A percentile compares a stretch with the other conserved stretches of the same genome.
These are phyloP conservation scores for Coemansia sp. DNA, from an alignment of 192 early-diverging fungal species.

Conservation along the genomic window DNA sequence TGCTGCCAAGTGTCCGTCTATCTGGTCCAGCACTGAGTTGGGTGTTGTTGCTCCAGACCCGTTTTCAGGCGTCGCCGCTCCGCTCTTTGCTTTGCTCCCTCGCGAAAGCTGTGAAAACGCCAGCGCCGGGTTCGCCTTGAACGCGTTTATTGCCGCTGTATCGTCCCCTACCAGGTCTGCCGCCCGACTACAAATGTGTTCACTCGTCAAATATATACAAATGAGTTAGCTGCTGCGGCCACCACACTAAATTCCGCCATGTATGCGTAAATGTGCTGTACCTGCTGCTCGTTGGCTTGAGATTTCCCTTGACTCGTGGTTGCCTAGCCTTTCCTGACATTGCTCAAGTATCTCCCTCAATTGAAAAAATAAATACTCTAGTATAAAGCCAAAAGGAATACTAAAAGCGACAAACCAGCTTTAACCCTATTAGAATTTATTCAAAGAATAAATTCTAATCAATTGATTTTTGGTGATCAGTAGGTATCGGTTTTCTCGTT, in stretches of 20 bases:
- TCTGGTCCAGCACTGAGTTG: slow-evolving; percentile 47
- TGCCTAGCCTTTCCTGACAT: slow-evolving; percentile 58
- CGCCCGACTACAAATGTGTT: slow-evolving; percentile 27
- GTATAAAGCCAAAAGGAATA: not conserved
- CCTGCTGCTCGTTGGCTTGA: slow-evolving; percentile 85
- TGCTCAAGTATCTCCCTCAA: not conserved
- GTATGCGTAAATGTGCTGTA: slow-evolving; percentile 28
- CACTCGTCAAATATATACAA: not conserved
- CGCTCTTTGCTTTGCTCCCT: not conserved
- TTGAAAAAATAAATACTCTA: not conserved
- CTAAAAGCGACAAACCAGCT: no score
- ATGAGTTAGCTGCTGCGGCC: slow-evolving; percentile 1
- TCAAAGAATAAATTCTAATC: no score
- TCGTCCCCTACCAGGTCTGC: slow-evolving; percentile 47
- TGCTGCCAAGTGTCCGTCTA: slow-evolving; percentile 63
- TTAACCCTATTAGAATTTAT: no score
- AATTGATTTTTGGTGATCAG: no score
- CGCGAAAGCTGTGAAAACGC: slow-evolving; percentile 73
- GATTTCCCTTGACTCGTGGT: slow-evolving; percentile 79
- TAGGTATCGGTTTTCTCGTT: no score
- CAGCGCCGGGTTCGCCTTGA: slow-evolving; percentile 57
- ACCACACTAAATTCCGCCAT: not conserved
- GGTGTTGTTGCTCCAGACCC: no score
- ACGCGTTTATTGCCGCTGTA: slow-evolving; percentile 42
- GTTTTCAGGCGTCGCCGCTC: not conserved